These are phyloP conservation scores for Pseudocercospora fijiensis DNA, from an alignment of 2,329 filamentous ascomycete species.

Conservation along the genomic window DNA sequence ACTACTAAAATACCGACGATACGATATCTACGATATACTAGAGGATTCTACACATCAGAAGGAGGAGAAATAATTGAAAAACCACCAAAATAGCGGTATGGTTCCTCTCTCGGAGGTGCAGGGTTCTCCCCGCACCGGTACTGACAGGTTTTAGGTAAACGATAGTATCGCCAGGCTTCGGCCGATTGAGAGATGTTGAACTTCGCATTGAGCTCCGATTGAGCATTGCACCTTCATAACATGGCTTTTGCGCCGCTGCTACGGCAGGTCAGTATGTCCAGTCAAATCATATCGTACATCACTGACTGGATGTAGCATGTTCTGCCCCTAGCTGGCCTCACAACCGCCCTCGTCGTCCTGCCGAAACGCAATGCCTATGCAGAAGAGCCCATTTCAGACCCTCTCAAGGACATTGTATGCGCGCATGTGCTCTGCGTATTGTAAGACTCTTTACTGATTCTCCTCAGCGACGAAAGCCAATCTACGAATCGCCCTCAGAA, in stretches of 20 bases:
- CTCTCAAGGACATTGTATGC: slow-evolving; percentile 33
- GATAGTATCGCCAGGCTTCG: neutral
- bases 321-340: slow-evolving; percentile 49
- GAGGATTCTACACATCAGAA: no score
- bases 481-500: slow-evolving; percentile 65
- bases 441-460: slow-evolving; percentile 13
- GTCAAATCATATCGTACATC: neutral
- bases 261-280: slow-evolving; percentile 48
- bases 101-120: no score
- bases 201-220: slow-evolving; percentile 20
- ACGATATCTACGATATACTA: no score
- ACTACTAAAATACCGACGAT: no score
- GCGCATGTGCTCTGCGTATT: neutral
- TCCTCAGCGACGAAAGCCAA: slow-evolving; percentile 56
- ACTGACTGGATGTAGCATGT: slow-evolving; percentile 46
- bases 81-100: no score
- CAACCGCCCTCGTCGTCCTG: slow-evolving; percentile 48
- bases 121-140: no score
- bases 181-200: neutral
- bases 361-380: slow-evolving; percentile 50
- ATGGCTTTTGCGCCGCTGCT: slow-evolving; percentile 57
- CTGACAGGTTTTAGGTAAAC: no score
- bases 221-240: slow-evolving; percentile 27
- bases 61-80: no score
- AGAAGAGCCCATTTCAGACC: slow-evolving; percentile 44